Percentiles rank a stretch among this genome's conserved stretches.
Evolutionary conservation across 345 rosid species (phyloP).

Genomic region (Camelina laxa): DNA sequence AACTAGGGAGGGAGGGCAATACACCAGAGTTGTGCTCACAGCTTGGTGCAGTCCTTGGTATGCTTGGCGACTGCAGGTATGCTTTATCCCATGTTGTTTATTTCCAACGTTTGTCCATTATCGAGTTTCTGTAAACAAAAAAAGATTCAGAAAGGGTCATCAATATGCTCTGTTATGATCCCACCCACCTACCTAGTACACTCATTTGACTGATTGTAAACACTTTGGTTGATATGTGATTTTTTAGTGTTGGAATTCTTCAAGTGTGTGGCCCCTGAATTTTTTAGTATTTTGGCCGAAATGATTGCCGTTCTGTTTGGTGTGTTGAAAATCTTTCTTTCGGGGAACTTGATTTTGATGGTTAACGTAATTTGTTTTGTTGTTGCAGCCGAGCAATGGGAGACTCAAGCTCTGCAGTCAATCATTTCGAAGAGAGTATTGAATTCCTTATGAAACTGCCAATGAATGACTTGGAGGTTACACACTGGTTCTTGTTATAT

Average conservation of each 20-base stretch:
- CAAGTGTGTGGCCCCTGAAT: neutral
- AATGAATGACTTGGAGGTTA: slow-evolving; percentile 82
- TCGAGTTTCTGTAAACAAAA: neutral
- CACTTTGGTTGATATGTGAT: slow-evolving; percentile 10
- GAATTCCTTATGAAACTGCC: slow-evolving; percentile 79
- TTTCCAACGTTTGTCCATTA: neutral
- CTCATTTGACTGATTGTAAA: neutral
- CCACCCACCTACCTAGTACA: neutral
- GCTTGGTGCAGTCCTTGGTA: slow-evolving; percentile 98
- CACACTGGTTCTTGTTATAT: slow-evolving; percentile 21
- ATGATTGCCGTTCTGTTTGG: slow-evolving; percentile 16
- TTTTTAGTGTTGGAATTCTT: neutral
- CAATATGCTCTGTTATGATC: slow-evolving; percentile 7
- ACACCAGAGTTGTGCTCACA: slow-evolving; percentile 92
- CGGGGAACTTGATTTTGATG: neutral
- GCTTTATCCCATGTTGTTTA: neutral
- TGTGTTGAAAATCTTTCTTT: slow-evolving; percentile 22
- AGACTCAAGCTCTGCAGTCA: slow-evolving; percentile 73
- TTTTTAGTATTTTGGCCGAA: neutral
- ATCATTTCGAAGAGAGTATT: slow-evolving; percentile 87
- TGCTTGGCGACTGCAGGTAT: slow-evolving; percentile 99
- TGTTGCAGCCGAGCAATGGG: slow-evolving; percentile 86
- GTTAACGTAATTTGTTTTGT: slow-evolving; percentile 10
- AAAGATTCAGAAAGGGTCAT: slow-evolving; percentile 10
- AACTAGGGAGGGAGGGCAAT: slow-evolving; percentile 69